These are phyloP conservation scores for sorghum (Sorghum bicolor) DNA, from an alignment of 176 grass and related monocot species.

Conservation along the genomic window Sorghum_bicolor_NCBIv3 NC_012870.2:63372501-63373000, in stretches of 20 bases:
- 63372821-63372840: constrained; percentile 7
- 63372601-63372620: not conserved
- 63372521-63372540: not conserved
- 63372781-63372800: not conserved
- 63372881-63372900: not conserved
- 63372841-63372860: not conserved
- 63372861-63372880: not conserved
- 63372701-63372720: not conserved
- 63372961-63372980: constrained; percentile 19
- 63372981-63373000: constrained; percentile 52
- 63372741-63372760: constrained; percentile 12
- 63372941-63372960: constrained; percentile 2
- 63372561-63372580: not conserved
- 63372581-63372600: not conserved
- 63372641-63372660: not conserved
- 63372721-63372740: not conserved
- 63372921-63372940: constrained; percentile 1
- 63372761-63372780: not conserved
- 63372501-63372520: not conserved
- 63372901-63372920: not conserved
- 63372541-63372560: not conserved
- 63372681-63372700: not conserved
- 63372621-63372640: not conserved
- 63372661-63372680: not conserved
- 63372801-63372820: constrained; percentile 1